Evolutionary conservation across 192 early-diverging fungal genomes (phyloP).

Genomic region (Gryganskiella cystojenkinii): DNA sequence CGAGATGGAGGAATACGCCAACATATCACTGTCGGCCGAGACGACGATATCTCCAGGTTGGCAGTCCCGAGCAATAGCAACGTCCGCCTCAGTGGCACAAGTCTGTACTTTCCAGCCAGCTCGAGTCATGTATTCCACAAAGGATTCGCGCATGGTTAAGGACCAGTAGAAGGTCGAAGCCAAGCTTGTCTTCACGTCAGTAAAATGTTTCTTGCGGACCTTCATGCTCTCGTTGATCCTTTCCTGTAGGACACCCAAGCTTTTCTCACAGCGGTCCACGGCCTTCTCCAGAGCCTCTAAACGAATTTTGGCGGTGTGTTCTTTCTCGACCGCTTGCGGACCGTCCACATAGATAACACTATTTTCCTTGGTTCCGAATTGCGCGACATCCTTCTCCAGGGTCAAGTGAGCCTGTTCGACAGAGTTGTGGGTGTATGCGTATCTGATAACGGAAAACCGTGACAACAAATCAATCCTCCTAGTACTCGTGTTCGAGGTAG

Average conservation of each 20-base stretch:
- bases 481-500: background rate
- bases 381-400: background rate
- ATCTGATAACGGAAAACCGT: background rate
- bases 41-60: conserved; percentile 1
- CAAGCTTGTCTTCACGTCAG: background rate
- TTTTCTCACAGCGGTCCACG: background rate
- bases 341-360: background rate
- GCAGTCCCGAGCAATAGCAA: conserved; percentile 4
- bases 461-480: background rate
- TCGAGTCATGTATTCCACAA: conserved; percentile 6
- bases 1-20: background rate
- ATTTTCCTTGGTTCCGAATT: background rate
- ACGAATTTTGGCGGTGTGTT: background rate
- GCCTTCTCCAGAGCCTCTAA: background rate
- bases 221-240: background rate
- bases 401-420: background rate
- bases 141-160: background rate
- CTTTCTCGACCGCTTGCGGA: background rate
- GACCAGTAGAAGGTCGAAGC: conserved; percentile 8
- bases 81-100: conserved; percentile 7
- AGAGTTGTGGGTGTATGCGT: background rate
- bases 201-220: conserved; percentile 2
- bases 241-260: background rate
- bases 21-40: conserved; percentile 18
- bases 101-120: background rate